Percentiles rank a stretch among this genome's conserved stretches.
These are phyloP conservation scores for Pyrenochaeta sp. DNA, from an alignment of 2,329 filamentous ascomycete genomes.

Conservation along the genomic window DNA sequence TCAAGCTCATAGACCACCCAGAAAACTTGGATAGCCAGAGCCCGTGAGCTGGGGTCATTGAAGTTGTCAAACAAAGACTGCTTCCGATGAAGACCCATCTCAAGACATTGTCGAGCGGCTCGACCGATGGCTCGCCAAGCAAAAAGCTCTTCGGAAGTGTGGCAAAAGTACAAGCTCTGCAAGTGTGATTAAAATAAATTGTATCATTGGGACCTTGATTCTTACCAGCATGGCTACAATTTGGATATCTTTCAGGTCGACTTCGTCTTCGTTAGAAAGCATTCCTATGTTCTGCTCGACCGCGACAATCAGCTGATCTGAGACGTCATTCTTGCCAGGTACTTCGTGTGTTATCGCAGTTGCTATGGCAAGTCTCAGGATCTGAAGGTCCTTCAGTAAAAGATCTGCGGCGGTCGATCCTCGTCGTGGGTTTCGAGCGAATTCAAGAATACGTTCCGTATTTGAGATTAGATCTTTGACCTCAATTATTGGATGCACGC, in stretches of 20 bases:
- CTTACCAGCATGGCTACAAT: conserved; percentile 28
- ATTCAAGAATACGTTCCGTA: conserved; percentile 10
- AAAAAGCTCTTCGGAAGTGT: conserved; percentile 26
- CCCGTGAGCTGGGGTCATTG: conserved; percentile 14
- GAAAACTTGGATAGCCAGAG: conserved; percentile 23
- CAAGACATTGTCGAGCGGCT: conserved; percentile 25
- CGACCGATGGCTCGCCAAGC: conserved; percentile 28
- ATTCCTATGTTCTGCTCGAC: conserved; percentile 23
- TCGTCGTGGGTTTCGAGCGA: conserved; percentile 9
- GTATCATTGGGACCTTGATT: background rate
- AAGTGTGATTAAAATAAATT: background rate
- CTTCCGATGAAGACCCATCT: conserved; percentile 29
- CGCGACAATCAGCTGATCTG: conserved; percentile 15
- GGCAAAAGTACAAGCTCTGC: conserved; percentile 27
- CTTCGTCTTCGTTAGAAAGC: conserved; percentile 16
- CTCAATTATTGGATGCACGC: conserved; percentile 26
- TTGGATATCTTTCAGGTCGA: conserved; percentile 27
- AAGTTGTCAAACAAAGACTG: conserved; percentile 27
- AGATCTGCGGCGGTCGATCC: background rate
- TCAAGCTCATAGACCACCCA: conserved; percentile 32
- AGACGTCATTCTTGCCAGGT: conserved; percentile 20
- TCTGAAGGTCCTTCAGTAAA: conserved; percentile 23
- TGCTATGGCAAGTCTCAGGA: conserved; percentile 23
- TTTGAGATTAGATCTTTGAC: conserved; percentile 13
- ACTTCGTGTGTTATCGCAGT: conserved; percentile 24